Base-by-base conservation (phyloP, 805 yeast species). In the Metschnikowia chrysomelidarum region DNA sequence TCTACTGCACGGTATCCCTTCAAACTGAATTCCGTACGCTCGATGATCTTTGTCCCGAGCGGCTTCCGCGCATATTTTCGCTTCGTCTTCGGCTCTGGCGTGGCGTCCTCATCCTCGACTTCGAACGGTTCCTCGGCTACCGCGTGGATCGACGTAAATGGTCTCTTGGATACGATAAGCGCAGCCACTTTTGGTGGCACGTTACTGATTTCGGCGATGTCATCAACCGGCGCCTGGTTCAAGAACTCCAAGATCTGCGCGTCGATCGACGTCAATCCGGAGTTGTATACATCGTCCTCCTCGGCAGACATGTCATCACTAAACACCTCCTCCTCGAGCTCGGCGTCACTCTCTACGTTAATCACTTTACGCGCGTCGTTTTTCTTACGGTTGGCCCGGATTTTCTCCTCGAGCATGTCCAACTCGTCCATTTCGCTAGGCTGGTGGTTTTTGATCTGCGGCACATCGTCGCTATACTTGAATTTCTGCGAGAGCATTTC, bases 1-100 rank as follows among this genome's bases (percentile, higher is more conserved):
- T 91, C 98, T 27, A 93, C 95, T 0, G 98, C 98, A 43, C 80
- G 82, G 57, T 93, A 93, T 4, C 98, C 98, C 50, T 79, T 77
- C 44, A 93, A 68, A 11, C 87, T 82, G 44, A 73, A 65, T 30
- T 75, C 75, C 4, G 89, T 75, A 24, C 76, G 81, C 46, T 82
- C 91, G 15, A 87, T 74, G 31, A 87, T 71, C 52, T 77, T 75
- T 49, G 82, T 82, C 8, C 96, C 96, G 29, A 77, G 75, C 4
- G 82, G 69, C 41, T 64, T 64, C 18, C 70, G 66, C 22, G 67
- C 64, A 29, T 25, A 25, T 20, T 34, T 34, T 63, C 65, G 37
- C 56, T 60, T 36, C 55, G 76, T 78, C 37, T 43, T 44, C 2
- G 46, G 43, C 27, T 44, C 50, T 4, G 47, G 49, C 6, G 44